Percentiles rank a stretch among this genome's conserved stretches.
Conservation (phyloP, 257 asterid genomes). For the Voacanga thouarsii region DNA sequence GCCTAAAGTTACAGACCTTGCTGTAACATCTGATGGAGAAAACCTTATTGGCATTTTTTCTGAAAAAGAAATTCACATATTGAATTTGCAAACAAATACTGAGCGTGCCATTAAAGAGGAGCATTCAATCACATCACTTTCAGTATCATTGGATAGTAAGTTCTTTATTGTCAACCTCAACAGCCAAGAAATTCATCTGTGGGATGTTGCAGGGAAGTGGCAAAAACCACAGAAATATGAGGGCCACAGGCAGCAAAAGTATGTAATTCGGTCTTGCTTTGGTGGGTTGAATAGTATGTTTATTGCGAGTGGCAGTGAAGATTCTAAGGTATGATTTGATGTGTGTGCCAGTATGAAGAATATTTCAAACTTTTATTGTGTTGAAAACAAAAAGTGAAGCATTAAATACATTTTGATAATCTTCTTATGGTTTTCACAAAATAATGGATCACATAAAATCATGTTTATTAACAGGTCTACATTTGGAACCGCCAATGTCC, state of each 20-base stretch:
- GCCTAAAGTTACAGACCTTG: slow-evolving; percentile 89
- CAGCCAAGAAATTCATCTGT: slow-evolving; percentile 91
- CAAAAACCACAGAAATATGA: slow-evolving; percentile 49
- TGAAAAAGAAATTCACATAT: slow-evolving; percentile 75
- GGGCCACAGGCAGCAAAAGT: slow-evolving; percentile 79
- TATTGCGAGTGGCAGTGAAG: slow-evolving; percentile 95
- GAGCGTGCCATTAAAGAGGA: slow-evolving; percentile 75
- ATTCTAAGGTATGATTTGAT: slow-evolving; percentile 62
- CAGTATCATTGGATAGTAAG: slow-evolving; percentile 70
- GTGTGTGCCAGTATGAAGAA: background rate
- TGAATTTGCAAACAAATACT: slow-evolving; percentile 49
- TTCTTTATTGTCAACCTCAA: slow-evolving; percentile 82
- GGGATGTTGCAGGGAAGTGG: slow-evolving; percentile 65
- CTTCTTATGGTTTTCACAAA: background rate
- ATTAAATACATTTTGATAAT: background rate
- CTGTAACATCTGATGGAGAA: slow-evolving; percentile 85
- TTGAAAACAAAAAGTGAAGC: background rate
- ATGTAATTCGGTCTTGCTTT: slow-evolving; percentile 94
- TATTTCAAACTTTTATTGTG: background rate
- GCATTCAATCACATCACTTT: slow-evolving; percentile 76
- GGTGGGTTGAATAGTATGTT: slow-evolving; percentile 74
- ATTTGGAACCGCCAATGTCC: slow-evolving; percentile 64
- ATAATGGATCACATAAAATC: background rate
- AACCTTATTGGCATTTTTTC: slow-evolving; percentile 72
- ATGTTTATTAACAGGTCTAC: slow-evolving; percentile 55